Percentiles rank a stretch among this genome's conserved stretches.
Conservation (phyloP, 1,284 basidiomycete genomes). For the Salmacisia buchloeana region DNA sequence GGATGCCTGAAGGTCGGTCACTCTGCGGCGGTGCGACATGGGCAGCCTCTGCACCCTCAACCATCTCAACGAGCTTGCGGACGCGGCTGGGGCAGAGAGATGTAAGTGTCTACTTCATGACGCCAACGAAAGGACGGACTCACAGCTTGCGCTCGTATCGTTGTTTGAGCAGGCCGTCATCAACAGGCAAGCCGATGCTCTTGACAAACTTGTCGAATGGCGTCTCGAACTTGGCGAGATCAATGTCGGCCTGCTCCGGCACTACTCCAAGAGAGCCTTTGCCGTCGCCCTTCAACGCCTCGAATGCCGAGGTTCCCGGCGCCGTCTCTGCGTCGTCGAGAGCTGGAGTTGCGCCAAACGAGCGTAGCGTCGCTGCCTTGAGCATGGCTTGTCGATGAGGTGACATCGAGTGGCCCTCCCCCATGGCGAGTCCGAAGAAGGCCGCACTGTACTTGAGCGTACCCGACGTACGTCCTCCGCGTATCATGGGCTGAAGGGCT, state of each 20-base stretch:
- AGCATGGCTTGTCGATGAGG: slow-evolving; percentile 27
- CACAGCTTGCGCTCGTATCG: slow-evolving; percentile 30
- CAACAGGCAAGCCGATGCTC: slow-evolving; percentile 34
- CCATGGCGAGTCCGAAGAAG: slow-evolving; percentile 34
- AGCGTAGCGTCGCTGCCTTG: slow-evolving; percentile 10
- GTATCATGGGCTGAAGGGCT: slow-evolving; percentile 28
- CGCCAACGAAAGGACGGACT: slow-evolving; percentile 10
- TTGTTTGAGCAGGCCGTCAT: slow-evolving; percentile 24
- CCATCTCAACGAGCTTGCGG: slow-evolving; percentile 25
- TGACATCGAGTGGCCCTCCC: slow-evolving; percentile 19
- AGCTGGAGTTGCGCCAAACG: slow-evolving; percentile 9
- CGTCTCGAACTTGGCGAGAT: slow-evolving; percentile 34
- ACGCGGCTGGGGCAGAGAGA: slow-evolving; percentile 19
- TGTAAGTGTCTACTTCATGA: not conserved
- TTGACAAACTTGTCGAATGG: slow-evolving; percentile 39
- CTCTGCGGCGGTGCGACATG: slow-evolving; percentile 24
- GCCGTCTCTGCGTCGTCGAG: slow-evolving; percentile 2
- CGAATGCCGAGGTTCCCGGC: not conserved
- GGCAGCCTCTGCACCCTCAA: slow-evolving; percentile 32
- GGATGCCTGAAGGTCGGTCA: slow-evolving; percentile 30
- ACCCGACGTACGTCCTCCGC: slow-evolving; percentile 27
- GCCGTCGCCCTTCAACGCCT: not conserved
- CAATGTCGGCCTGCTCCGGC: too few relatives aligned
- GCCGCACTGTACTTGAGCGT: slow-evolving; percentile 40
- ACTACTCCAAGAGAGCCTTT: too few relatives aligned